These are phyloP conservation scores for Colletotrichum scovillei DNA, from an alignment of 2,329 filamentous ascomycete genomes.

Conservation along the genomic window DNA sequence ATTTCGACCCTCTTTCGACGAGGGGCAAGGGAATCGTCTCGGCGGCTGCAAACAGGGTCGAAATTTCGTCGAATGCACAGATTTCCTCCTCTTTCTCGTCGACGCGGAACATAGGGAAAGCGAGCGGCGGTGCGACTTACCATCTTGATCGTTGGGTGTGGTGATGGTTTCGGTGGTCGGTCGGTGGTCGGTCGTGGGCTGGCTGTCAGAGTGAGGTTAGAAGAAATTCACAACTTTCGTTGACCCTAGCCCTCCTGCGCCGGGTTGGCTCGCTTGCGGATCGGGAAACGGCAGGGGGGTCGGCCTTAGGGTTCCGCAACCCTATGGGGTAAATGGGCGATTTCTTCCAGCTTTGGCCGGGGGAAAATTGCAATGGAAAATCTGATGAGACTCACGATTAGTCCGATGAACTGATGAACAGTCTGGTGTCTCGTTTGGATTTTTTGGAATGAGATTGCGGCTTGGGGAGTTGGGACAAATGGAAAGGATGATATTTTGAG, in stretches of 20 bases:
- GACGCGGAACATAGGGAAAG: constrained; percentile 33
- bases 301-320: constrained; percentile 54
- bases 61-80: neutral
- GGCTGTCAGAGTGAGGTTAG: constrained; percentile 44
- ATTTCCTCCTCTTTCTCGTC: neutral
- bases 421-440: neutral
- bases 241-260: constrained; percentile 44
- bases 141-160: constrained; percentile 67
- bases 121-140: constrained; percentile 53
- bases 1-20: constrained; percentile 2
- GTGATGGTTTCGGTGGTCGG: constrained; percentile 62
- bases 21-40: constrained; percentile 1
- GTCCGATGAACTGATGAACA: neutral
- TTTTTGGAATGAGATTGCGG: too few species aligned
- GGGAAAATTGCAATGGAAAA: constrained; percentile 21
- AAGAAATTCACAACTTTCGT: constrained; percentile 61
- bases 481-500: neutral
- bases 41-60: neutral
- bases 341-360: constrained; percentile 20
- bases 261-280: constrained; percentile 59
- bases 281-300: constrained; percentile 42
- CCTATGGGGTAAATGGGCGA: constrained; percentile 41
- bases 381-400: neutral
- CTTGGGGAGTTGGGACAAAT: neutral
- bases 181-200: constrained; percentile 48